phyloP scores from a whole-genome alignment of 2,329 filamentous ascomycete species.

The Aurifilum marmelostoma region DNA sequence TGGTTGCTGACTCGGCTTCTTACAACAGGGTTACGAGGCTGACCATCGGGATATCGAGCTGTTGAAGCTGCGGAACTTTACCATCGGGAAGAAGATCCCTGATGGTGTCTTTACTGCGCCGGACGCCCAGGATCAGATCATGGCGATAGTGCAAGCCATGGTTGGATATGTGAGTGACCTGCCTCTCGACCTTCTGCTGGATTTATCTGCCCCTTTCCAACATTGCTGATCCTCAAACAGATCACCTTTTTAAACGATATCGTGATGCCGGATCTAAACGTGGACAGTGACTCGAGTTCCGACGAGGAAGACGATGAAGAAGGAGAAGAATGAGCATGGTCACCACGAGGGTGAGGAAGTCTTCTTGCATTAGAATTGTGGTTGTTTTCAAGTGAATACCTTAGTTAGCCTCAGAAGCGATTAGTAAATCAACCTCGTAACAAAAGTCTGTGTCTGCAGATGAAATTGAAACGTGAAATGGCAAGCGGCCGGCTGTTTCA shows the following conservation, averaged over 20 bases:
- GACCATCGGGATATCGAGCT: constrained; percentile 81
- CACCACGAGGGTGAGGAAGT: not conserved
- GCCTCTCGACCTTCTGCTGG: constrained; percentile 15
- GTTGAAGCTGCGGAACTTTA: constrained; percentile 79
- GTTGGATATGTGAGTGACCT: constrained; percentile 75
- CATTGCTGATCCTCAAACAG: constrained; percentile 43
- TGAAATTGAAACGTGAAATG: too few species aligned
- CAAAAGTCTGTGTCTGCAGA: too few species aligned
- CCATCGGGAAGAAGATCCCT: constrained; percentile 66
- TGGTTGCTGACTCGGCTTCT: not conserved
- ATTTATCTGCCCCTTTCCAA: not conserved
- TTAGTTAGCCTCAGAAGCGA: too few species aligned
- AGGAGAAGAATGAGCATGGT: not conserved
- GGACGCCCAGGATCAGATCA: constrained; percentile 67
- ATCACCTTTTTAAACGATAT: constrained; percentile 72
- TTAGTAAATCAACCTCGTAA: not conserved
- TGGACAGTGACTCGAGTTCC: constrained; percentile 52
- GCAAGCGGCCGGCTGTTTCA: too few species aligned
- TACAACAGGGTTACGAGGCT: constrained; percentile 68
- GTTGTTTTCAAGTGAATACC: not conserved
- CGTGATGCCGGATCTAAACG: constrained; percentile 69
- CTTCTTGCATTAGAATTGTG: not conserved
- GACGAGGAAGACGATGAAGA: constrained; percentile 44
- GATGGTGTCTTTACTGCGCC: constrained; percentile 67
- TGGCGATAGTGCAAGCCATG: constrained; percentile 67